Evolutionary conservation across 1,284 basidiomycete species (phyloP).

Genomic region (Porphyrellus sp.): DNA sequence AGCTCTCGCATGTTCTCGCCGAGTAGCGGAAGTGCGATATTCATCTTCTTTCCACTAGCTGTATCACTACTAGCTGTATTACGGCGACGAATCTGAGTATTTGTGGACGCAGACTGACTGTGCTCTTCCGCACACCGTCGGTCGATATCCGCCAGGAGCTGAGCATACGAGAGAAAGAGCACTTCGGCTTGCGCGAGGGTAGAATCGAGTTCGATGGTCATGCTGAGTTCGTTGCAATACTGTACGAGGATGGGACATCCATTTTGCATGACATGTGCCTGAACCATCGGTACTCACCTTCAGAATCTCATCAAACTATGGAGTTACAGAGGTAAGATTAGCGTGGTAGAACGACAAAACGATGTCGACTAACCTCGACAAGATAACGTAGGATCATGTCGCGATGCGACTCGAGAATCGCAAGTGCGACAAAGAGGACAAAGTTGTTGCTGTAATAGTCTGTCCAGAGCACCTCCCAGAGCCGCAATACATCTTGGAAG

Average conservation of each 20-base stretch:
- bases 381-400: constrained; percentile 93
- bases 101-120: constrained; percentile 19
- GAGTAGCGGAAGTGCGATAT: constrained; percentile 41
- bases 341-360: neutral
- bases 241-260: constrained; percentile 27
- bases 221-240: constrained; percentile 92
- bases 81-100: constrained; percentile 30
- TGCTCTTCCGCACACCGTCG: constrained; percentile 58
- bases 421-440: constrained; percentile 92
- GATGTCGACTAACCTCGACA: constrained; percentile 61
- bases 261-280: neutral
- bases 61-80: constrained; percentile 5
- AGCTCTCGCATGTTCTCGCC: constrained; percentile 59
- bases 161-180: constrained; percentile 81
- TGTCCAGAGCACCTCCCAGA: constrained; percentile 98
- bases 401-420: constrained; percentile 89
- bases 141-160: constrained; percentile 87
- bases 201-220: constrained; percentile 90
- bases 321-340: constrained; percentile 8
- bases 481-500: constrained; percentile 80
- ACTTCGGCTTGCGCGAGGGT: constrained; percentile 94
- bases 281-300: constrained; percentile 52
- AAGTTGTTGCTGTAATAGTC: constrained; percentile 86
- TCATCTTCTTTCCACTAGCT: constrained; percentile 14
- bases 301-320: constrained; percentile 79